Conservation (phyloP, 2,329 filamentous ascomycete genomes). For the Cercospora canescens region DNA sequence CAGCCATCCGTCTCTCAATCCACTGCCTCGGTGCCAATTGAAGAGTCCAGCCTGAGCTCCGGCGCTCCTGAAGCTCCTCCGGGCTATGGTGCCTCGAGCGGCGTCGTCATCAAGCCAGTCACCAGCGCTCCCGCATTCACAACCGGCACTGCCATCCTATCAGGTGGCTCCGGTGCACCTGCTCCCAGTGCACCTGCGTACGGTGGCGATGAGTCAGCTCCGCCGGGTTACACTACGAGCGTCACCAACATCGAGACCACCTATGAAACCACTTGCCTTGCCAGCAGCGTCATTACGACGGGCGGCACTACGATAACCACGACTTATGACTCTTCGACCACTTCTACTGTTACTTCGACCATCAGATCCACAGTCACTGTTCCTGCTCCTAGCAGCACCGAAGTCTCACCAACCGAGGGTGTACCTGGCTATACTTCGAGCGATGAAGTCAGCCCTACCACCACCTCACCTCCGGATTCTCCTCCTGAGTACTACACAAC, state of each 20-base stretch:
- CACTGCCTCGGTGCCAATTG: constrained; percentile 14
- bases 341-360: constrained; percentile 20
- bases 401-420: constrained; percentile 14
- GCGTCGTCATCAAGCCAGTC: constrained; percentile 11
- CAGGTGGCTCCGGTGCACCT: constrained; percentile 4
- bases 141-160: constrained; percentile 8
- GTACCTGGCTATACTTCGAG: constrained; percentile 9
- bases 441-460: constrained; percentile 9
- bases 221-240: constrained; percentile 7
- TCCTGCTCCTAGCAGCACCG: constrained; percentile 9
- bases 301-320: constrained; percentile 22
- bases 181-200: neutral
- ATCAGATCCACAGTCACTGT: constrained; percentile 18
- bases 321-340: constrained; percentile 19
- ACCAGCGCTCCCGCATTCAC: constrained; percentile 11
- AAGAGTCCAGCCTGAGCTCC: constrained; percentile 5
- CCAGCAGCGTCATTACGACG: constrained; percentile 17
- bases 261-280: constrained; percentile 20
- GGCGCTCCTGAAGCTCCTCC: constrained; percentile 2
- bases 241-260: constrained; percentile 19
- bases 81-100: constrained; percentile 2
- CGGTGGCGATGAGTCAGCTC: neutral
- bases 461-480: neutral
- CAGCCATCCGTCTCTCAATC: constrained; percentile 14
- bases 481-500: constrained; percentile 35